Evolutionary conservation across 331 rosid genomes (phyloP).

Genomic region (Stylosanthes scabra): DNA sequence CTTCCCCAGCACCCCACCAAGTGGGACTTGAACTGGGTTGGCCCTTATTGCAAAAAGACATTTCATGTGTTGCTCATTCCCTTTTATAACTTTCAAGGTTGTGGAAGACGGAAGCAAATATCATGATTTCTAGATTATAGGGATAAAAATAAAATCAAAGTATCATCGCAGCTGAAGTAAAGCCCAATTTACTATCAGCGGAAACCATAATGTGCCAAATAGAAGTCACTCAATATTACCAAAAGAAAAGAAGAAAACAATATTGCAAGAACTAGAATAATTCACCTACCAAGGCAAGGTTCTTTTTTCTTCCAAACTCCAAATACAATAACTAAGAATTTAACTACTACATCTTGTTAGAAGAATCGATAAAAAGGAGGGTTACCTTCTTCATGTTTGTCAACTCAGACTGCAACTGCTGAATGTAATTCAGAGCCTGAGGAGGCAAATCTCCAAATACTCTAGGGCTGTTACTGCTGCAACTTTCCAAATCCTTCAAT

Average conservation of each 20-base stretch:
- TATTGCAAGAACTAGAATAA: not conserved
- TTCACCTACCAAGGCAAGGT: not conserved
- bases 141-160: not conserved
- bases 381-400: constrained; percentile 66
- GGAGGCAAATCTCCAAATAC: constrained; percentile 73
- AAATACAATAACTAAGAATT: no score
- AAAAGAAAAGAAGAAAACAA: constrained; percentile 6
- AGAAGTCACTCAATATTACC: not conserved
- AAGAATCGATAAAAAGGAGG: not conserved
- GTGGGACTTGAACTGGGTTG: no score
- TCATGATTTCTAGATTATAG: constrained; percentile 2
- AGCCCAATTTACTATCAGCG: not conserved
- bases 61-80: not conserved
- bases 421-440: constrained; percentile 75
- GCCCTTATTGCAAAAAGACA: not conserved
- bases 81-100: not conserved
- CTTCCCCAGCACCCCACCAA: no score
- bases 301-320: no score
- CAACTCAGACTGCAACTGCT: constrained; percentile 75
- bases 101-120: constrained; percentile 12
- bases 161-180: not conserved
- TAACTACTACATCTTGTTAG: no score
- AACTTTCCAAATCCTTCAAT: constrained; percentile 48
- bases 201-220: not conserved
- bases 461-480: constrained; percentile 43